A percentile compares a stretch with the other conserved stretches of the same genome.
phyloP scores from a whole-genome alignment of 176 grass and related monocot species.

The Raddia guianensis region DNA sequence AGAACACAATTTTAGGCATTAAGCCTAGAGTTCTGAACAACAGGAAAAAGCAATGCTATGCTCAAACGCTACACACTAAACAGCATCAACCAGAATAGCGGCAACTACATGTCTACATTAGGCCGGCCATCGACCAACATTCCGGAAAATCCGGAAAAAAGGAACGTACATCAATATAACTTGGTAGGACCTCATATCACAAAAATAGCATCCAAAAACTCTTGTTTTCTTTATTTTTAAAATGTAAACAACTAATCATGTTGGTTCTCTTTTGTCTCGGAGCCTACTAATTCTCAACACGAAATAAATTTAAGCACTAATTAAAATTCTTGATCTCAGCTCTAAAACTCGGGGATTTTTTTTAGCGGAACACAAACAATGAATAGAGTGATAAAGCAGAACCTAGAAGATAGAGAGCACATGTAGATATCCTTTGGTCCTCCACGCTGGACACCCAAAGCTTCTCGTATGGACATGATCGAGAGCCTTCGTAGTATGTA shows the following conservation, averaged over 20 bases:
- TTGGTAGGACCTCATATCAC: not conserved
- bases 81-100: no score
- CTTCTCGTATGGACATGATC: slow-evolving; percentile 56
- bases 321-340: not conserved
- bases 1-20: no score
- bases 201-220: not conserved
- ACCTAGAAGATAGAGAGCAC: slow-evolving; percentile 95
- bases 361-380: not conserved
- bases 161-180: not conserved
- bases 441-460: slow-evolving; percentile 49
- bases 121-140: no score
- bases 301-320: not conserved
- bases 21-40: no score
- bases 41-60: no score
- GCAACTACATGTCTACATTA: no score
- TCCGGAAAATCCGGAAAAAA: no score
- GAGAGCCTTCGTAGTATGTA: slow-evolving; percentile 66
- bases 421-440: slow-evolving; percentile 70
- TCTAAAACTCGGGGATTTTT: not conserved
- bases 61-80: no score
- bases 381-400: slow-evolving; percentile 8
- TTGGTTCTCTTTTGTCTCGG: not conserved
- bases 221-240: not conserved
- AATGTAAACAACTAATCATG: not conserved
- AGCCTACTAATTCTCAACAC: not conserved